Evolutionary conservation across 345 rosid genomes (phyloP).

Genomic region (Dipteronia sinensis): DNA sequence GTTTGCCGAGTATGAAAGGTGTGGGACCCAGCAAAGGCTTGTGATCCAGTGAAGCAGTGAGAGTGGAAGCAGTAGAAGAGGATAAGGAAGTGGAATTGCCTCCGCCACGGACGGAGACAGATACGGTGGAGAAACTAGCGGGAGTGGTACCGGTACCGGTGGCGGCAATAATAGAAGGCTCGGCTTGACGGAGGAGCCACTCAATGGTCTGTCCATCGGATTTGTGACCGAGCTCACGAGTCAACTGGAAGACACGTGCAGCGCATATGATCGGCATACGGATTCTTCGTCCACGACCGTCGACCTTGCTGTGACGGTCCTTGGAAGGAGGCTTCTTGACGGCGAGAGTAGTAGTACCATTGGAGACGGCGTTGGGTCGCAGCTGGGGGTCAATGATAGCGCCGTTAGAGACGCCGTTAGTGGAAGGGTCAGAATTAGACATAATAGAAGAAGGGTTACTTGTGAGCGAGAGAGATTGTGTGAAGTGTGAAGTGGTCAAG

Average conservation of each 20-base stretch:
- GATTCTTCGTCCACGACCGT: constrained; percentile 93
- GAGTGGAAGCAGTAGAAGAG: constrained; percentile 33
- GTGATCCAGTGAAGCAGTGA: constrained; percentile 48
- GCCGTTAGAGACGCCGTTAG: constrained; percentile 46
- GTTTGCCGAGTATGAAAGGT: constrained; percentile 90
- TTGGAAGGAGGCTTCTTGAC: constrained; percentile 92
- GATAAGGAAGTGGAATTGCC: constrained; percentile 51
- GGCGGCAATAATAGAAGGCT: constrained; percentile 97
- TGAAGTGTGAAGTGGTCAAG: not conserved
- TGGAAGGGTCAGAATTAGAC: constrained; percentile 56
- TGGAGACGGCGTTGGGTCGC: constrained; percentile 30
- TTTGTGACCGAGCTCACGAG: constrained; percentile 96
- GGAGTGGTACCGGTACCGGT: constrained; percentile 98
- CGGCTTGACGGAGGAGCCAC: constrained; percentile 99
- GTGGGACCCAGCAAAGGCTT: constrained; percentile 73
- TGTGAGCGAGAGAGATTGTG: too few species aligned
- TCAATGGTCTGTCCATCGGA: constrained; percentile 99
- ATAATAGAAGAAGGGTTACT: constrained; percentile 21
- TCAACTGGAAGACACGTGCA: constrained; percentile 96
- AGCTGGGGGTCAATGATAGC: constrained; percentile 52
- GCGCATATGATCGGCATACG: constrained; percentile 99
- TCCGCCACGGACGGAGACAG: constrained; percentile 64
- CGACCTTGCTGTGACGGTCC: constrained; percentile 97
- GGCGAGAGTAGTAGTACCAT: constrained; percentile 41
- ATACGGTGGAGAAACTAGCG: constrained; percentile 80